Evolutionary conservation across 2,329 filamentous ascomycete species (phyloP), one percentile per base, ranked within the genome.

Genomic region (Coniochaeta hoffmannii): DNA sequence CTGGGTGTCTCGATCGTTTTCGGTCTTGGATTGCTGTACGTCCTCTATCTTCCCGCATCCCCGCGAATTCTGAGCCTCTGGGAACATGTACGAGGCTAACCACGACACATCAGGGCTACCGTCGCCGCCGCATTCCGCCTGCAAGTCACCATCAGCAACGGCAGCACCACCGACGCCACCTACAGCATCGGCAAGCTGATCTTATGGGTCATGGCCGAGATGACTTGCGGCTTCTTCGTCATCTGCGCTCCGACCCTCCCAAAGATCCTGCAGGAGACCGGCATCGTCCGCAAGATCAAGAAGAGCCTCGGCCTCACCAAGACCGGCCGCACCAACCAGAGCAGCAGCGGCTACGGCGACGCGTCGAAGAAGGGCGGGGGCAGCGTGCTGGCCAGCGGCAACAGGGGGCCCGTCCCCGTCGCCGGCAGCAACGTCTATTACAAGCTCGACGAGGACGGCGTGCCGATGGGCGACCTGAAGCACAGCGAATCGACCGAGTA

Each of bases 161-260:
- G 59, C 51, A 56, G 62, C 28, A 60, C 64, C 1, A 36, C 56
- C 11, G 70, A 72, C 36, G 58, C 58, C 11, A 69, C 71, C 46
- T 75, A 68, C 56, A 57, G 59, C 10, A 66, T 75, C 35, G 70
- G 67, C 0, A 66, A 69, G 1, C 60, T 75, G 0, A 56, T 71
- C 11, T 73, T 75, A 59, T 76, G 73, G 73, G 71, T 68, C 2
- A 64, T 62, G 19, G 73, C 68, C 2, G 73, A 76, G 56, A 75
- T 73, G 67, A 72, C 72, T 1, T 73, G 71, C 50, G 73, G 70
- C 8, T 75, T 76, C 62, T 71, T 75, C 44, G 31, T 58, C 10
- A 24, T 53, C 34, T 50, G 56, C 50, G 50, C 53, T 10, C 49
- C 53, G 3, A 46, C 26, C 26, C 24, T 58, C n/a, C 58, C 54